These are phyloP conservation scores for Truncatella angustata DNA, from an alignment of 2,329 filamentous ascomycete species.

Conservation along the genomic window DNA sequence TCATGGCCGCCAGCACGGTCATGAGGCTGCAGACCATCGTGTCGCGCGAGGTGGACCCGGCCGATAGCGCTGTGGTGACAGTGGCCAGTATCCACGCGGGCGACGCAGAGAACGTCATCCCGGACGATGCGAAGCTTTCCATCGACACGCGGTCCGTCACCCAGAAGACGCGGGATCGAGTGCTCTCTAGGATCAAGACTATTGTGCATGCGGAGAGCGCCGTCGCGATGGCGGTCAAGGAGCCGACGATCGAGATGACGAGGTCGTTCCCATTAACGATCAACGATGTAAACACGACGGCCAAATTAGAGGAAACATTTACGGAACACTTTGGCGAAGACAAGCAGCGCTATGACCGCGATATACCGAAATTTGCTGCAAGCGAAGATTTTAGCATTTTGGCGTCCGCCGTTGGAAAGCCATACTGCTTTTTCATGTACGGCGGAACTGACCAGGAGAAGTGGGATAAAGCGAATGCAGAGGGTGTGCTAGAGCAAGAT, in stretches of 20 bases:
- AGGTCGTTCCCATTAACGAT: constrained; percentile 46
- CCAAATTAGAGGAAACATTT: constrained; percentile 41
- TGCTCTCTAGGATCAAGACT: constrained; percentile 34
- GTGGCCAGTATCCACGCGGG: constrained; percentile 42
- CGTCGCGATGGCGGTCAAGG: constrained; percentile 41
- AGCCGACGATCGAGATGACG: constrained; percentile 41
- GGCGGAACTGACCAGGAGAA: not conserved
- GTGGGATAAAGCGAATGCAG: not conserved
- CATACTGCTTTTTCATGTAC: not conserved
- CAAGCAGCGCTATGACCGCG: constrained; percentile 31
- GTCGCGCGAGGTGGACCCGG: constrained; percentile 27
- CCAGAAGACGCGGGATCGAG: constrained; percentile 27
- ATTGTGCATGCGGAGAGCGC: constrained; percentile 52
- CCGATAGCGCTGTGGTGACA: constrained; percentile 42
- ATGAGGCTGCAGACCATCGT: constrained; percentile 32
- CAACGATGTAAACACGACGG: constrained; percentile 47
- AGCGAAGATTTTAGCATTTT: constrained; percentile 54
- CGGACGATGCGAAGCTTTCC: constrained; percentile 36
- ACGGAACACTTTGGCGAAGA: constrained; percentile 42
- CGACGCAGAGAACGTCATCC: constrained; percentile 42
- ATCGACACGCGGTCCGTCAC: constrained; percentile 38
- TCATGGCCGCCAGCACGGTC: constrained; percentile 40
- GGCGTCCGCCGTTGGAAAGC: constrained; percentile 11
- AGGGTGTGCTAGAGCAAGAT: not conserved
- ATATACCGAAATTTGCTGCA: constrained; percentile 39